A percentile compares a stretch with the other conserved stretches of the same genome.
Conservation (phyloP, 768 basidiomycete species). For the Tulasnella sp. region DNA sequence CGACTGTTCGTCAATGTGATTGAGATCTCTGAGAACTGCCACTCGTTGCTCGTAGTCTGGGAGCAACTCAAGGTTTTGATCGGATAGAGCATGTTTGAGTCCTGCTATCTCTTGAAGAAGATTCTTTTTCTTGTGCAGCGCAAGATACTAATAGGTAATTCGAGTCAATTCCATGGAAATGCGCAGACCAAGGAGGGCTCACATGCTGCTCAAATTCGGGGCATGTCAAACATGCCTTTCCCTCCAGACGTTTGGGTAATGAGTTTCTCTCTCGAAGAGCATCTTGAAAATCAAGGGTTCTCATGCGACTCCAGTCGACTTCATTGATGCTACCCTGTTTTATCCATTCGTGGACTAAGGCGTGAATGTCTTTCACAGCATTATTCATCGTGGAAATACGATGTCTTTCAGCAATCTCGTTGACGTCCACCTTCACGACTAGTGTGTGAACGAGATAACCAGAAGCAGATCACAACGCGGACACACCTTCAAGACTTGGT, state of each 20-base stretch:
- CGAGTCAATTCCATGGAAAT: neutral
- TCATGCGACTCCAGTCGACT: slow-evolving; percentile 71
- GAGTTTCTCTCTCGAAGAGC: slow-evolving; percentile 45
- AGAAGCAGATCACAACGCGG: no score
- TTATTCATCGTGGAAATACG: slow-evolving; percentile 49
- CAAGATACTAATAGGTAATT: slow-evolving; percentile 43
- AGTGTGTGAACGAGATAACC: slow-evolving; percentile 6
- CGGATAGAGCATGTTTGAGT: slow-evolving; percentile 78
- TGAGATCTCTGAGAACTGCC: slow-evolving; percentile 75
- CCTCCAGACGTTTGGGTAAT: slow-evolving; percentile 33
- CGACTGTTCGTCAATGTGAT: slow-evolving; percentile 90
- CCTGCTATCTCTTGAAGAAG: slow-evolving; percentile 60
- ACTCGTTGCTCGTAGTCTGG: slow-evolving; percentile 96
- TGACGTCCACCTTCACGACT: slow-evolving; percentile 47
- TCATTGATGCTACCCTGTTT: slow-evolving; percentile 42
- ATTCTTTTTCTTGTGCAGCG: slow-evolving; percentile 61
- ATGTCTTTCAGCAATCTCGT: slow-evolving; percentile 52
- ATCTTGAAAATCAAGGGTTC: slow-evolving; percentile 87
- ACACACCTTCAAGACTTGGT: slow-evolving; percentile 52
- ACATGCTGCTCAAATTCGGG: slow-evolving; percentile 64
- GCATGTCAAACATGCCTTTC: slow-evolving; percentile 44
- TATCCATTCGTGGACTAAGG: slow-evolving; percentile 45
- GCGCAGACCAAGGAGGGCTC: slow-evolving; percentile 26
- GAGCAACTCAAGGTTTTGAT: slow-evolving; percentile 90
- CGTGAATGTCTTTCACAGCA: slow-evolving; percentile 38